Evolutionary conservation across 495 filamentous ascomycete genomes (phyloP).

Genomic region (Lentithecium fluviatile): DNA sequence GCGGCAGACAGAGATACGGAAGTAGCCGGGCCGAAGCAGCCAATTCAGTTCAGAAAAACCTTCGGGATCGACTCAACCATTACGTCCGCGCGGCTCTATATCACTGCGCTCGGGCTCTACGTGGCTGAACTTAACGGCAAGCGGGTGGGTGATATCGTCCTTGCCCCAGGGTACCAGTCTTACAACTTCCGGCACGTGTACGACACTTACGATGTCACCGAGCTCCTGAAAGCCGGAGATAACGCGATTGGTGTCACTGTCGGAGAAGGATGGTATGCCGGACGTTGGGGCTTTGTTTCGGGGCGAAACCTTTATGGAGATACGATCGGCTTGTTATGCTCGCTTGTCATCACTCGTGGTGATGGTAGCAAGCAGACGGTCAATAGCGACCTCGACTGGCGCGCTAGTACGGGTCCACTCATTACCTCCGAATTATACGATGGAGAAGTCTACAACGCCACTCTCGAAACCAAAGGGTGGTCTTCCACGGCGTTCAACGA

Average conservation of each 20-base stretch:
- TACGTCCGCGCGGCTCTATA: constrained; percentile 48
- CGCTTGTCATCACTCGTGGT: constrained; percentile 46
- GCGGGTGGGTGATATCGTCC: constrained; percentile 48
- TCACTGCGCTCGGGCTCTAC: constrained; percentile 54
- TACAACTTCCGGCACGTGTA: constrained; percentile 54
- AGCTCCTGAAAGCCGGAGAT: constrained; percentile 38
- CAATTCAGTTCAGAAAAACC: constrained; percentile 6
- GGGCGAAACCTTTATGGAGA: constrained; percentile 49
- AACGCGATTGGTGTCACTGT: constrained; percentile 53
- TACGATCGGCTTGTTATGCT: constrained; percentile 47
- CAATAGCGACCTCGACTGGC: constrained; percentile 50
- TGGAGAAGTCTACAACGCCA: constrained; percentile 53
- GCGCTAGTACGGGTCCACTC: constrained; percentile 44
- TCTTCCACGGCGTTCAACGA: constrained; percentile 23
- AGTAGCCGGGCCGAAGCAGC: constrained; percentile 5
- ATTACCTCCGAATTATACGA: constrained; percentile 54
- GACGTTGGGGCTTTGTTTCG: constrained; percentile 49
- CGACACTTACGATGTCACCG: constrained; percentile 53
- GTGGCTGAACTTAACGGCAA: constrained; percentile 52
- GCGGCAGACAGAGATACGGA: constrained; percentile 3
- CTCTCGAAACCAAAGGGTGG: constrained; percentile 34
- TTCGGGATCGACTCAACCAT: background rate
- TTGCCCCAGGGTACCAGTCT: constrained; percentile 57
- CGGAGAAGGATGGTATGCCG: constrained; percentile 57
- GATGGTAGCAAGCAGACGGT: constrained; percentile 36